Evolutionary conservation across 2,329 filamentous ascomycete genomes (phyloP).

Genomic region (Aspergillus pseudotamarii): DNA sequence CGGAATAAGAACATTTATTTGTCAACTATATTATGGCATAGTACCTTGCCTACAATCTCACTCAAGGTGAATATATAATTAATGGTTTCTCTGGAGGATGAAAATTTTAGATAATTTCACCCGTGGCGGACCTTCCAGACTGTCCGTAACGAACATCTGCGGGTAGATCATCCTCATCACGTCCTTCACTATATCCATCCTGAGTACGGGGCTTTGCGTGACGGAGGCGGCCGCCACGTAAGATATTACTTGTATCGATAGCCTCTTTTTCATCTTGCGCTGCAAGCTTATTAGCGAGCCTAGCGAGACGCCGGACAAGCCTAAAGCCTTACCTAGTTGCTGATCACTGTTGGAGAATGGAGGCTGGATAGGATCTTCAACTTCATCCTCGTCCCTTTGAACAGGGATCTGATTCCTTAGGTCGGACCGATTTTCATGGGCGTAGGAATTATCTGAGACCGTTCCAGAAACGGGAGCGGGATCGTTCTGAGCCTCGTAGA

Average conservation of each 20-base stretch:
- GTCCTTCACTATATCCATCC: conserved; percentile 28
- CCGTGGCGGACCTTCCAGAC: background rate
- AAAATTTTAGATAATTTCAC: background rate
- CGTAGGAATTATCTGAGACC: conserved; percentile 28
- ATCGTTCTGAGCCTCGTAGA: conserved; percentile 33
- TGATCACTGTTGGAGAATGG: conserved; percentile 30
- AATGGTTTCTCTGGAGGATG: too few relatives aligned
- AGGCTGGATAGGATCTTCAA: conserved; percentile 34
- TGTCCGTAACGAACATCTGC: background rate
- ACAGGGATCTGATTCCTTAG: conserved; percentile 25
- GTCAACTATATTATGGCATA: background rate
- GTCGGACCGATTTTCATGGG: conserved; percentile 20
- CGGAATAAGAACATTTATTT: background rate
- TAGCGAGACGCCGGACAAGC: background rate
- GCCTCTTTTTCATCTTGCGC: conserved; percentile 27
- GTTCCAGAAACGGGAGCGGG: conserved; percentile 25
- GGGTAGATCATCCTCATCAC: conserved; percentile 28
- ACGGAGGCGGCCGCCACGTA: conserved; percentile 26
- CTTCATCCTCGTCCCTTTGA: conserved; percentile 25
- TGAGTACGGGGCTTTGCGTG: conserved; percentile 26
- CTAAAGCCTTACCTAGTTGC: conserved; percentile 31
- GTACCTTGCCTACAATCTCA: background rate
- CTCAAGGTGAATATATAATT: background rate
- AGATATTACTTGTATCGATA: conserved; percentile 25
- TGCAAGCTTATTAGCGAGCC: background rate